Conservation (phyloP, 2,329 filamentous ascomycete species). For the Orbilia ellipsospora region DNA sequence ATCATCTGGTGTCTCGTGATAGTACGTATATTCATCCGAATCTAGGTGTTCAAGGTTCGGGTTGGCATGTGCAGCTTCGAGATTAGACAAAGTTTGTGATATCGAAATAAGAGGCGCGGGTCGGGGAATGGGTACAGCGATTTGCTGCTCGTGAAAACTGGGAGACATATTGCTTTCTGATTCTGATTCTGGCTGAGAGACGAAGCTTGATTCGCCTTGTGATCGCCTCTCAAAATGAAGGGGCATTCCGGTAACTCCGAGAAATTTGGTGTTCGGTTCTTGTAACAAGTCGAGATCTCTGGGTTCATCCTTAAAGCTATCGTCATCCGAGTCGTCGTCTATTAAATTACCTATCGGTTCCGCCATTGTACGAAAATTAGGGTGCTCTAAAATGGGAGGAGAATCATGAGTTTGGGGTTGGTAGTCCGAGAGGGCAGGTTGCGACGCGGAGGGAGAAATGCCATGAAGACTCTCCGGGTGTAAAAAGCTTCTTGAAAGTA, state of each 20-base stretch:
- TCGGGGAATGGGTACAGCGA: conserved; percentile 33
- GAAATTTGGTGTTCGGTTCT: conserved; percentile 51
- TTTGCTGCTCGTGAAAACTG: conserved; percentile 7
- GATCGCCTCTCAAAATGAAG: not conserved
- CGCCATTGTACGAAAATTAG: not conserved
- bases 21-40: conserved; percentile 33
- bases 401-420: not conserved
- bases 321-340: conserved; percentile 26
- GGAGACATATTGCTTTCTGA: not conserved
- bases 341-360: not conserved
- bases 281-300: conserved; percentile 41
- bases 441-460: conserved; percentile 7
- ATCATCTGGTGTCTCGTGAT: conserved; percentile 19
- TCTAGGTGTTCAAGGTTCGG: not conserved
- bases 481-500: conserved; percentile 38
- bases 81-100: conserved; percentile 42
- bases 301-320: conserved; percentile 46
- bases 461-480: conserved; percentile 28
- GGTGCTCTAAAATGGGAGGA: not conserved
- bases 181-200: no score
- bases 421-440: not conserved
- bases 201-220: no score
- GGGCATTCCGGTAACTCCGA: conserved; percentile 15
- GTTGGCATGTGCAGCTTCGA: conserved; percentile 14
- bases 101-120: conserved; percentile 24